These are phyloP conservation scores for Penicillium sclerotiorum DNA, from an alignment of 2,329 filamentous ascomycete species.

Conservation along the genomic window DNA sequence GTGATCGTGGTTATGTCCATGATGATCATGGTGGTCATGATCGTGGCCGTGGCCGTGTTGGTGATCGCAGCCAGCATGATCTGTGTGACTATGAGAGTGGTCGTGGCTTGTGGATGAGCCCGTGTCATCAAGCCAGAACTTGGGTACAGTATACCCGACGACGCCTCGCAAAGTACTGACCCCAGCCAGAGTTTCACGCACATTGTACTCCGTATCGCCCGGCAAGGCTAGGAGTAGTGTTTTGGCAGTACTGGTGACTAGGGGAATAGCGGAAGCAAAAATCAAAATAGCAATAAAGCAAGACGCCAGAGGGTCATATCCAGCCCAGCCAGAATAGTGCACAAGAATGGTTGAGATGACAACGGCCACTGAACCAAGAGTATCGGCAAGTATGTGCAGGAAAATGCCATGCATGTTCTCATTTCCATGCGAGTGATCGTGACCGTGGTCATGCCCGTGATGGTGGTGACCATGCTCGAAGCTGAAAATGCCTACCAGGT, in stretches of 20 bases:
- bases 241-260: constrained; percentile 82
- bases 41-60: constrained; percentile 33
- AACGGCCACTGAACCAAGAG: constrained; percentile 89
- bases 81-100: constrained; percentile 29
- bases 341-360: constrained; percentile 89
- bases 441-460: constrained; percentile 53
- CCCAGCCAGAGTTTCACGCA: constrained; percentile 83
- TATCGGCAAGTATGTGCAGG: constrained; percentile 91
- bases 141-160: constrained; percentile 79
- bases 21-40: constrained; percentile 32
- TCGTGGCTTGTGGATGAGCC: constrained; percentile 43
- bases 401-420: constrained; percentile 99
- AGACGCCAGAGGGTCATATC: constrained; percentile 92
- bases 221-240: constrained; percentile 83
- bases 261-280: constrained; percentile 84
- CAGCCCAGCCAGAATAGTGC: constrained; percentile 83
- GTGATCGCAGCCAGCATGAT: constrained; percentile 22
- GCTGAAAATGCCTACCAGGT: constrained; percentile 86
- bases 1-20: constrained; percentile 32
- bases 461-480: constrained; percentile 70
- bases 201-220: constrained; percentile 79
- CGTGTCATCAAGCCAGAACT: constrained; percentile 87
- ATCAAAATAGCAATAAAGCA: constrained; percentile 93
- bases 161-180: constrained; percentile 82
- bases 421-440: constrained; percentile 67